A percentile compares a stretch with the other conserved stretches of the same genome.
phyloP scores from a whole-genome alignment of 1,139 yeast species.

The Blastobotrys persicus region DNA sequence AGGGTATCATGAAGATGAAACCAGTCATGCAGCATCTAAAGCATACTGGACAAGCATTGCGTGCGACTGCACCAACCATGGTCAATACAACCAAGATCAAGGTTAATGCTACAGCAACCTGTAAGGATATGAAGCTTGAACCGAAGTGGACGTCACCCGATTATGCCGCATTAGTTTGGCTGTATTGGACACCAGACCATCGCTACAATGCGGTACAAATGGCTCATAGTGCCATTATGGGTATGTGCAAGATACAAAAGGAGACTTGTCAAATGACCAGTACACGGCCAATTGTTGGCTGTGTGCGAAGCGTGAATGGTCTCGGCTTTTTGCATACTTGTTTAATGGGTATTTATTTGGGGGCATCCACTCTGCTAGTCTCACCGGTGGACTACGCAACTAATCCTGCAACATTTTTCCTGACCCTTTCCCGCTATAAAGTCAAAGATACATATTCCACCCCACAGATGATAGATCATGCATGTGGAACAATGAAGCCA shows the following conservation, averaged over 20 bases:
- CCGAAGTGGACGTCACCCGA: conserved; percentile 30
- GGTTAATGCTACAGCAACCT: conserved; percentile 50
- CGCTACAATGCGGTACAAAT: conserved; percentile 63
- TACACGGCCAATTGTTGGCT: conserved; percentile 72
- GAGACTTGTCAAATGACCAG: conserved; percentile 86
- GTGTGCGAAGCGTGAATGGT: conserved; percentile 83
- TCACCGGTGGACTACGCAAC: conserved; percentile 76
- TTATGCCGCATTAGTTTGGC: conserved; percentile 56
- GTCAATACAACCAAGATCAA: conserved; percentile 71
- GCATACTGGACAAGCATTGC: conserved; percentile 45
- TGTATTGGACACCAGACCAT: conserved; percentile 72
- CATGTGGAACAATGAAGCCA: conserved; percentile 61
- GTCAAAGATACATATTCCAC: conserved; percentile 87
- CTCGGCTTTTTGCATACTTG: conserved; percentile 84
- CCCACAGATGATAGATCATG: conserved; percentile 77
- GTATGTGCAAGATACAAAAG: conserved; percentile 83
- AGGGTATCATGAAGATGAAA: conserved; percentile 62
- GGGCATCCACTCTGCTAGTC: conserved; percentile 78
- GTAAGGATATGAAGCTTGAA: conserved; percentile 39
- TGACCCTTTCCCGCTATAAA: conserved; percentile 70
- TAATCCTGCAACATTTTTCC: conserved; percentile 70
- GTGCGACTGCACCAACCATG: conserved; percentile 49
- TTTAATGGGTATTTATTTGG: conserved; percentile 78
- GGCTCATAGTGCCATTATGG: conserved; percentile 63
- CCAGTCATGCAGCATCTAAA: conserved; percentile 64